phyloP scores from a whole-genome alignment of 2,329 filamentous ascomycete genomes.

The Talaromyces amestolkiae region DNA sequence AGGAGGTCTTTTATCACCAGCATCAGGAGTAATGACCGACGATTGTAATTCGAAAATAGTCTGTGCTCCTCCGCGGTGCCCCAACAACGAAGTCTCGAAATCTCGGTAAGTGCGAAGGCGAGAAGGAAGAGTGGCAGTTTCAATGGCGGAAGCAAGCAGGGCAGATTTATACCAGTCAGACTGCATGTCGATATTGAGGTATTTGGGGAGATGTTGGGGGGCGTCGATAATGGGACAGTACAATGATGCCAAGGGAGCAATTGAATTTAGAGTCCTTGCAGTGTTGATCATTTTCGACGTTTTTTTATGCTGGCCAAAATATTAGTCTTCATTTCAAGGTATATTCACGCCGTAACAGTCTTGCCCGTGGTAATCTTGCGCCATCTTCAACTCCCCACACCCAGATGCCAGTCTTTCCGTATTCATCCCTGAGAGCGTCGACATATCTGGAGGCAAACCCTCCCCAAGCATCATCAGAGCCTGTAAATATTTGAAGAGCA shows the following conservation, averaged over 20 bases:
- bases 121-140: conserved; percentile 74
- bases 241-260: conserved; percentile 70
- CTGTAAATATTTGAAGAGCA: conserved; percentile 73
- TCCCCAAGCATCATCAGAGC: conserved; percentile 75
- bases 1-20: conserved; percentile 13
- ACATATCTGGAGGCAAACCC: conserved; percentile 72
- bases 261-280: conserved; percentile 67
- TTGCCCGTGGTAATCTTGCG: conserved; percentile 54
- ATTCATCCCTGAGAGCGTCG: conserved; percentile 81
- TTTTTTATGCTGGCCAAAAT: conserved; percentile 50
- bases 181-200: conserved; percentile 58
- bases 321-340: conserved; percentile 7
- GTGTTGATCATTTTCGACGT: conserved; percentile 68
- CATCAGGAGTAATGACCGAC: conserved; percentile 49
- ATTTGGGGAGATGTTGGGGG: conserved; percentile 55
- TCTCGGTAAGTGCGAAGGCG: conserved; percentile 48
- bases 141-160: conserved; percentile 71
- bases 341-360: conserved; percentile 18
- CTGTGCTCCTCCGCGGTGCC: conserved; percentile 63
- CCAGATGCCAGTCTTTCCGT: conserved; percentile 83
- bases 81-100: conserved; percentile 50
- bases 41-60: conserved; percentile 73
- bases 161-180: conserved; percentile 81
- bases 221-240: conserved; percentile 72
- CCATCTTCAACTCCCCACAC: conserved; percentile 77